Evolutionary conservation across 306 rosid species (phyloP).

Genomic region (Astragalus glycyphyllos): DNA sequence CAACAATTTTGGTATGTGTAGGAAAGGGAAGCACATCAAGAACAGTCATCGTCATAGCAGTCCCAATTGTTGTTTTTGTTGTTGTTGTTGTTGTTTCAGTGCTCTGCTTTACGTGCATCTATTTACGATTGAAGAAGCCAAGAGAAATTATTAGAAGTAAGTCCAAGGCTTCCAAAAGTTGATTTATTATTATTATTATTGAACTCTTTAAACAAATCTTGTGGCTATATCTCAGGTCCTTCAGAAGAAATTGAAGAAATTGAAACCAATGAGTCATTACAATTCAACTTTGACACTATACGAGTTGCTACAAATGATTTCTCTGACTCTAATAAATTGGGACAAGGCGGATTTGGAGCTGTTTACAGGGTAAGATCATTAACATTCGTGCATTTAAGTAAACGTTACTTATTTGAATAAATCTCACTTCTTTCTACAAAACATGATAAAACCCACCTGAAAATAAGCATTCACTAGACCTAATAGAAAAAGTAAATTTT

Average conservation of each 20-base stretch:
- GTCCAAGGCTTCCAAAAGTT: not conserved
- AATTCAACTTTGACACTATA: constrained; percentile 38
- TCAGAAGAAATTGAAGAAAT: constrained; percentile 24
- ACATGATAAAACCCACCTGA: too few species aligned
- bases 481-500: not conserved
- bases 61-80: constrained; percentile 14
- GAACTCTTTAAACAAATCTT: not conserved
- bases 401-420: not conserved
- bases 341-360: constrained; percentile 51
- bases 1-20: not conserved
- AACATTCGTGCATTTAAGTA: not conserved
- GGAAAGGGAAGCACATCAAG: constrained; percentile 21
- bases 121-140: constrained; percentile 8
- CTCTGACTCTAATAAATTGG: constrained; percentile 46
- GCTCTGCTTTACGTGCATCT: constrained; percentile 15
- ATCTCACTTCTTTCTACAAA: too few species aligned
- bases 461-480: not conserved
- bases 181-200: too few species aligned
- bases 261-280: constrained; percentile 2
- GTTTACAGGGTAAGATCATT: constrained; percentile 40
- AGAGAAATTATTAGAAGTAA: not conserved
- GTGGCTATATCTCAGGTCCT: not conserved
- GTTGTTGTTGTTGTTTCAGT: not conserved
- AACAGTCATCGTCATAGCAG: not conserved
- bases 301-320: constrained; percentile 44